phyloP scores from a whole-genome alignment of 2,329 filamentous ascomycete species.

The Furcasterigmium sp. region DNA sequence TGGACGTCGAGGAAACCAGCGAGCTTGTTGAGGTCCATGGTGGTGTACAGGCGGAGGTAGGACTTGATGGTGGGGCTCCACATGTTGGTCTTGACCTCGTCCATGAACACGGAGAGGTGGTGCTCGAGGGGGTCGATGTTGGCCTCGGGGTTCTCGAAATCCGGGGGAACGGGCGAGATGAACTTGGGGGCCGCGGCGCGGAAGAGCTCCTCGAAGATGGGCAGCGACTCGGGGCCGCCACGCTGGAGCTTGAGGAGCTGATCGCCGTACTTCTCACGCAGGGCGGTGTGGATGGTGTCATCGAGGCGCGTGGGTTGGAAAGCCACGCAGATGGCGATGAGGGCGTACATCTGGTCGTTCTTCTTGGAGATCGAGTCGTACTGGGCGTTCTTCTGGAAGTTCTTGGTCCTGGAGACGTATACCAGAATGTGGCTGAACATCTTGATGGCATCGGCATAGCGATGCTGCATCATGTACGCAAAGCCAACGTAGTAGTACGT shows the following conservation, averaged over 20 bases:
- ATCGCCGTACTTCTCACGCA: slow-evolving; percentile 98
- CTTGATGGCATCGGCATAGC: slow-evolving; percentile 97
- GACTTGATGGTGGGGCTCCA: slow-evolving; percentile 97
- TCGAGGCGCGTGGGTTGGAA: slow-evolving; percentile 96
- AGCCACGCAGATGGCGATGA: slow-evolving; percentile 97
- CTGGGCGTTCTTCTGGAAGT: slow-evolving; percentile 98
- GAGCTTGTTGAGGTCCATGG: slow-evolving; percentile 98
- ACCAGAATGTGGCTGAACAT: slow-evolving; percentile 99
- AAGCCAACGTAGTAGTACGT: slow-evolving; percentile 99
- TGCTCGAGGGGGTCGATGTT: slow-evolving; percentile 98
- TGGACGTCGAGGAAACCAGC: slow-evolving; percentile 95
- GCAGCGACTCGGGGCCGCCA: slow-evolving; percentile 89
- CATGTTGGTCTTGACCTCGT: slow-evolving; percentile 99
- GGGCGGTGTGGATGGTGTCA: slow-evolving; percentile 96
- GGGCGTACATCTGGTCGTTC: slow-evolving; percentile 99
- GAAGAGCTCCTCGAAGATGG: slow-evolving; percentile 98
- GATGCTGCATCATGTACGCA: slow-evolving; percentile 99
- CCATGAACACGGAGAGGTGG: slow-evolving; percentile 97
- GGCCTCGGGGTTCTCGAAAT: slow-evolving; percentile 94
- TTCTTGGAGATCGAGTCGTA: slow-evolving; percentile 99
- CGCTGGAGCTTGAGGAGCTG: slow-evolving; percentile 96
- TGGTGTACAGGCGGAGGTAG: slow-evolving; percentile 98
- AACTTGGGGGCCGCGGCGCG: slow-evolving; percentile 97
- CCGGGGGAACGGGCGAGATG: slow-evolving; percentile 93
- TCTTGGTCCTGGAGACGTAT: slow-evolving; percentile 98